Base-by-base conservation (phyloP, 176 grass and related monocot species). In the Oryza australiensis region DNA sequence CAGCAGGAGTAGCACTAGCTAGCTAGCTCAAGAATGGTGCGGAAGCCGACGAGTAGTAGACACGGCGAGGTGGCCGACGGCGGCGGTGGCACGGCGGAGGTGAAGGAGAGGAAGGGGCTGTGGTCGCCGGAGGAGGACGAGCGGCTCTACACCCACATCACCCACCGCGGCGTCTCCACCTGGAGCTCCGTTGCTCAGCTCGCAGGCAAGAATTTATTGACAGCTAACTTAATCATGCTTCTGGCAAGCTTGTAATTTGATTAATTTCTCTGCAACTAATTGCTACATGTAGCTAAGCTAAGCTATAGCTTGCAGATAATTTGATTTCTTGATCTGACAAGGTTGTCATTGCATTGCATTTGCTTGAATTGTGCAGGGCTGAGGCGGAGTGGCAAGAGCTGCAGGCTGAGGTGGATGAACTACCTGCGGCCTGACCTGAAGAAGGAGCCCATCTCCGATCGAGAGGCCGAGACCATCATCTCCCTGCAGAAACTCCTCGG, bases 401-500 rank as follows among this genome's bases (percentile, higher is more conserved):
- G 92, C 87, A 73, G 92, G 70, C 70, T 94, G 74, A 89, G 92
- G 46, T 94, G 92, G 92, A 94, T 94, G 86, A 94, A 94, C 81
- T 94, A 94, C 82, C 87, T 94, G 70, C 71, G 92, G 84, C 89
- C 92, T 38, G 86, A 83, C 42, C 89, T 91, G 9, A 91, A 86
- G 86, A 89, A 89, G 87, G 90, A 84, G 80, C 87, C 90, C 60
- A 92, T 92, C 69, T 80, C 90, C 41, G 79, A 87, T 68, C 80
- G 34, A 12, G 90, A 92, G 53, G 83, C 83, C 26, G 87, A 92
- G 62, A 12, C 40, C 70, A 87, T 92, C 65, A n/a, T 92, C 57
- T 86, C 83, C 62, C 20, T 80, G n/a, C 90, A 92, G 33, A 35
- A 51, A 6, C 53, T 66, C 38, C 72, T 89, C 1, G 90, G 90